These are phyloP conservation scores for Remersonia thermophila DNA, from an alignment of 2,329 filamentous ascomycete species.

Conservation along the genomic window DNA sequence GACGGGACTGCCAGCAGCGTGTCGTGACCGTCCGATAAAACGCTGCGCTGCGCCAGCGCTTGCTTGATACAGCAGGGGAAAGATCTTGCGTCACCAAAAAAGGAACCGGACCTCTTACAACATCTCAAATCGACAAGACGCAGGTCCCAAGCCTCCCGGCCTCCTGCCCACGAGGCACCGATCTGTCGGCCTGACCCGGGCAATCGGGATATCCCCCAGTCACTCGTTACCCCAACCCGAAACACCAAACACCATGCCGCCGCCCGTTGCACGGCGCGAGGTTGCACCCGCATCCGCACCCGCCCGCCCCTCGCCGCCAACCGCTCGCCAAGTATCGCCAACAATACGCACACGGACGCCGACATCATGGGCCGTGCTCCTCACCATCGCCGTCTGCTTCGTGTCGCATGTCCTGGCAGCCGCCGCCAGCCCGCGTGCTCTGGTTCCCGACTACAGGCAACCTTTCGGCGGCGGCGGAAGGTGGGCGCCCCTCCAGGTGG, in stretches of 20 bases:
- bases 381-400: slow-evolving; percentile 15
- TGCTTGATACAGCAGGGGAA: too few species aligned
- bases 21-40: too few species aligned
- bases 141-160: too few species aligned
- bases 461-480: slow-evolving; percentile 23
- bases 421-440: slow-evolving; percentile 18
- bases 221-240: slow-evolving; percentile 11
- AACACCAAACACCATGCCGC: background rate
- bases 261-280: slow-evolving; percentile 14
- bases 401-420: slow-evolving; percentile 18
- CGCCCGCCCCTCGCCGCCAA: too few species aligned
- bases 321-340: too few species aligned
- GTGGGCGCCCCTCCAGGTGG: slow-evolving; percentile 27
- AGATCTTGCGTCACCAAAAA: too few species aligned
- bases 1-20: too few species aligned
- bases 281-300: slow-evolving; percentile 11
- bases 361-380: slow-evolving; percentile 19
- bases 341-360: slow-evolving; percentile 8
- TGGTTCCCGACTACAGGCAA: slow-evolving; percentile 26
- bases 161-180: slow-evolving; percentile 5
- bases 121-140: too few species aligned
- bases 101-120: too few species aligned
- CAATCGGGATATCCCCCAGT: slow-evolving; percentile 11
- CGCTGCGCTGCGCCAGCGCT: too few species aligned
- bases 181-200: slow-evolving; percentile 15